Conservation (phyloP, 2,329 filamentous ascomycete genomes). For the Alternaria ventricosa region DNA sequence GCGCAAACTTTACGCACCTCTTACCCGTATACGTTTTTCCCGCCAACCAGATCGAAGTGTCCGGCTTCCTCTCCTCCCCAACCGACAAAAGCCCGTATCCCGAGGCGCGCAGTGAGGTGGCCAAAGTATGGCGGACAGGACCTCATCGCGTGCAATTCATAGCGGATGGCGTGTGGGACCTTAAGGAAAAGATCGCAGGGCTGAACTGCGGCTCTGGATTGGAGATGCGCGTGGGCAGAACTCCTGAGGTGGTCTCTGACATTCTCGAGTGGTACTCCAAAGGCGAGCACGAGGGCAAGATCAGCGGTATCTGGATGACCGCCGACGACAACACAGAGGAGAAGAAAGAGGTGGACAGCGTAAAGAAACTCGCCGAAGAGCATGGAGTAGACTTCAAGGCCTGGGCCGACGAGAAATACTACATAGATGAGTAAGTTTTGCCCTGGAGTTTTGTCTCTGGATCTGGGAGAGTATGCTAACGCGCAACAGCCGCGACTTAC, state of each 20-base stretch:
- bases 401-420: slow-evolving; percentile 79
- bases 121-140: slow-evolving; percentile 75
- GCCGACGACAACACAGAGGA: slow-evolving; percentile 74
- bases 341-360: slow-evolving; percentile 65
- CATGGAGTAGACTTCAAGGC: slow-evolving; percentile 66
- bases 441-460: background rate
- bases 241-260: slow-evolving; percentile 65
- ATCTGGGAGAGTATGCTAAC: slow-evolving; percentile 9
- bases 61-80: slow-evolving; percentile 67
- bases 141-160: slow-evolving; percentile 75
- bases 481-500: slow-evolving; percentile 67
- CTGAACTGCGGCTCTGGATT: slow-evolving; percentile 64
- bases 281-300: slow-evolving; percentile 47
- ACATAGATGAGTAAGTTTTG: slow-evolving; percentile 73
- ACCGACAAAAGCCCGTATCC: slow-evolving; percentile 65
- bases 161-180: slow-evolving; percentile 74
- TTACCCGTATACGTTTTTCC: slow-evolving; percentile 72
- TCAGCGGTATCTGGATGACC: slow-evolving; percentile 76
- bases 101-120: slow-evolving; percentile 69
- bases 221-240: slow-evolving; percentile 67
- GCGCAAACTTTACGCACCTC: slow-evolving; percentile 58
- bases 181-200: slow-evolving; percentile 67
- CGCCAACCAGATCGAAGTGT: slow-evolving; percentile 74
- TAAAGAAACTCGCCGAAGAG: slow-evolving; percentile 61
- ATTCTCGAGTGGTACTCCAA: slow-evolving; percentile 58